phyloP scores from a whole-genome alignment of 2,329 filamentous ascomycete genomes.

The Fusarium sp. region DNA sequence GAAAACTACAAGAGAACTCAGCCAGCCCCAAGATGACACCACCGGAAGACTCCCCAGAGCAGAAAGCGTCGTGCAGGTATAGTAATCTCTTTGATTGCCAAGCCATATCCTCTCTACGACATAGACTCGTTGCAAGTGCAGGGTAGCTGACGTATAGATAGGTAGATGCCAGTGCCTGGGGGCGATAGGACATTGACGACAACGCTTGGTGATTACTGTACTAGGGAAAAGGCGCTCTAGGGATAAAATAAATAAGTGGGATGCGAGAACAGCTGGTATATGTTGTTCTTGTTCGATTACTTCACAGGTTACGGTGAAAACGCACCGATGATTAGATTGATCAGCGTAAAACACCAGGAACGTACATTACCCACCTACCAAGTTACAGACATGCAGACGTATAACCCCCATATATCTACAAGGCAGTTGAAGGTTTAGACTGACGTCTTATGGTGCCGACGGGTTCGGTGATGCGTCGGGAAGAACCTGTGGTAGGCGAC shows the following conservation, averaged over 20 bases:
- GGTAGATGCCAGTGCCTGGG: neutral
- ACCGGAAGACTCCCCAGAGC: neutral
- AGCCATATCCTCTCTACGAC: neutral
- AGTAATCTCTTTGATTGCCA: neutral
- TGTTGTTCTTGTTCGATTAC: neutral
- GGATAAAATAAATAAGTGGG: accelerated
- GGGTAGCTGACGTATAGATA: neutral
- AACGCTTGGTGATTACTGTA: neutral
- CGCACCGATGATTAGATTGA: too few species aligned
- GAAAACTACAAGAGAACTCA: neutral
- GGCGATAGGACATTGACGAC: neutral
- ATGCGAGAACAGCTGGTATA: neutral
- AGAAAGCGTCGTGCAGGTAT: neutral
- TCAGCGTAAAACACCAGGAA: too few species aligned
- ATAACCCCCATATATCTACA: too few species aligned
- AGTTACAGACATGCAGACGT: neutral
- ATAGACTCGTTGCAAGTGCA: accelerated
- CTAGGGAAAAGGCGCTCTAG: neutral
- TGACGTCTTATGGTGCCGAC: neutral
- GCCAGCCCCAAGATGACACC: neutral
- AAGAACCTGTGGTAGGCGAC: neutral
- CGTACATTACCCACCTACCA: neutral
- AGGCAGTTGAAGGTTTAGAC: neutral
- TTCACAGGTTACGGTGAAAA: neutral
- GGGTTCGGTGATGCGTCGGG: neutral